phyloP scores from a whole-genome alignment of 108 stramenopile genomes.

The Conticribra weissflogii region DNA sequence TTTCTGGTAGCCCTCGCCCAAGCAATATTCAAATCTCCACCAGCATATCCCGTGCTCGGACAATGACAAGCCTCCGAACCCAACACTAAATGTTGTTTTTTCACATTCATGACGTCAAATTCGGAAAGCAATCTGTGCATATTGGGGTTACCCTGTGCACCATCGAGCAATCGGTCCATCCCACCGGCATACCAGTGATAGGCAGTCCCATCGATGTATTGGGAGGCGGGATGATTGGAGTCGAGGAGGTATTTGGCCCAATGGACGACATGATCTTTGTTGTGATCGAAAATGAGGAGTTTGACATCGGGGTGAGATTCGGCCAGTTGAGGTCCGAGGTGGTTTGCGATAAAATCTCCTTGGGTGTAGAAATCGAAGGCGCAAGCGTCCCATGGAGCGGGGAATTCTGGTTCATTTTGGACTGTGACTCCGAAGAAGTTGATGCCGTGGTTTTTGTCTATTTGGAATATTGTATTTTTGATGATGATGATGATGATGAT shows the following conservation, averaged over 20 bases:
- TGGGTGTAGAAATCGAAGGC: conserved; percentile 71
- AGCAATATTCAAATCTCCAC: conserved; percentile 73
- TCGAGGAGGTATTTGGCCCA: conserved; percentile 72
- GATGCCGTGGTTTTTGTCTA: conserved; percentile 65
- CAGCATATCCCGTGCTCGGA: conserved; percentile 77
- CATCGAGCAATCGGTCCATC: conserved; percentile 88
- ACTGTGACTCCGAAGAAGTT: conserved; percentile 77
- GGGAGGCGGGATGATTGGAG: conserved; percentile 43
- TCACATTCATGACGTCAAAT: conserved; percentile 39
- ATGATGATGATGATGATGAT: no score
- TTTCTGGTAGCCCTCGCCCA: conserved; percentile 89
- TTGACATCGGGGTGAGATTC: conserved; percentile 84
- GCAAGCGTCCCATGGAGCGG: conserved; percentile 98
- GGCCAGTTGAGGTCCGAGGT: conserved; percentile 82
- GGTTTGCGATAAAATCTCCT: conserved; percentile 85
- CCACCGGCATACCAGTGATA: conserved; percentile 96
- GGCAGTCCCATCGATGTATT: conserved; percentile 91
- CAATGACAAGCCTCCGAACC: conserved; percentile 85
- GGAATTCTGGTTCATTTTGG: conserved; percentile 96
- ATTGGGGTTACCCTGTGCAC: conserved; percentile 80
- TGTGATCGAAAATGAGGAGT: conserved; percentile 94
- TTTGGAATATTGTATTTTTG: no score
- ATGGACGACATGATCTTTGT: conserved; percentile 90
- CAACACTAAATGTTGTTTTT: conserved; percentile 58
- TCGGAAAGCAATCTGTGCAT: conserved; percentile 73